Base-by-base conservation (phyloP, 2,329 filamentous ascomycete species). In the Thelonectria discophora region DNA sequence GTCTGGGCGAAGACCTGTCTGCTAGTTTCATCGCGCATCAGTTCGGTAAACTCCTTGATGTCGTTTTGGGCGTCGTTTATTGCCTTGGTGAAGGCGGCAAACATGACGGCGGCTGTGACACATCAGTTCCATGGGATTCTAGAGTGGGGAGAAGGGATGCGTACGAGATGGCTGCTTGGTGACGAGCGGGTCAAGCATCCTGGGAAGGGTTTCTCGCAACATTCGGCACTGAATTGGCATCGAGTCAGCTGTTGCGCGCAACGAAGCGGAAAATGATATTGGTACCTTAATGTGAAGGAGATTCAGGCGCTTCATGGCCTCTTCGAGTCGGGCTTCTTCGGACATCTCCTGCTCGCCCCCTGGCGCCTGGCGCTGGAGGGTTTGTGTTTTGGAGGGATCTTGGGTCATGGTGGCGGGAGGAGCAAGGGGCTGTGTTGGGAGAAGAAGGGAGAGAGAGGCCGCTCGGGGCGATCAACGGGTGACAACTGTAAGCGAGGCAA, bases 281-380 rank as follows among this genome's bases (percentile, higher is more conserved):
- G 37, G 49, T 80, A 82, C 85, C 79, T 84, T 82, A 68, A 84
- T 76, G 68, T 87, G 83, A n/a, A 86, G 74, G 48, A 84, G 76
- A 66, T 85, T 83, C 54, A 87, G 77, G 34, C 80, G 78, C 67
- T 82, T 76, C 67, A 87, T 77, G 21, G 80, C 81, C 60, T 80
- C 76, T 61, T 82, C 79, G 7, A 87, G 76, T 60, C 80, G 80
- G 56, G 80, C 77, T 71, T 87, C 84, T 49, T 84, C 80, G 75
- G 78, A 77, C 9, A 74, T 70, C 56, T 78, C 77, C 40, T 74
- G 71, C 51, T 64, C 66, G 32, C 60, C 66, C 53, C 62, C 62
- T 37, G 60, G 61, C 55, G 65, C 66, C 54, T 70, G 66, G 34
- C 67, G 58, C 24, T 65, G 56, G 45, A 37, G 34, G 8, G 34